Evolutionary conservation across 2,329 filamentous ascomycete species (phyloP).

Genomic region (Colletotrichum sp.): DNA sequence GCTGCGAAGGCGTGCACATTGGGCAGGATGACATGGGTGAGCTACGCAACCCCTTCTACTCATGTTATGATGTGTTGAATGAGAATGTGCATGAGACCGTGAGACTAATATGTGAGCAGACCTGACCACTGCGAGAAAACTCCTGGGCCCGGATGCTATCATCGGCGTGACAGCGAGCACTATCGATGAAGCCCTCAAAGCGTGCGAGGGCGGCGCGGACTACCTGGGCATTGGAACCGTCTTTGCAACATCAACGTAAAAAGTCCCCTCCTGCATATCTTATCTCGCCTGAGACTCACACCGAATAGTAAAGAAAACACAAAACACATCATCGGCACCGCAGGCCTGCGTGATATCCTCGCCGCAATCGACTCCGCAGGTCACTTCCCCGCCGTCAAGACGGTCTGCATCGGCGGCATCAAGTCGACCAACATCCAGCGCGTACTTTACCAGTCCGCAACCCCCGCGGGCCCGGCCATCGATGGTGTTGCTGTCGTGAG

Average conservation of each 20-base stretch:
- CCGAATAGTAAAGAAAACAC: conserved; percentile 81
- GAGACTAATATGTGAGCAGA: conserved; percentile 42
- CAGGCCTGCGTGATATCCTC: conserved; percentile 73
- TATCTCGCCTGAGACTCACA: not conserved
- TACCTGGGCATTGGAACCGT: conserved; percentile 93
- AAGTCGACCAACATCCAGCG: conserved; percentile 77
- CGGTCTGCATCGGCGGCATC: conserved; percentile 90
- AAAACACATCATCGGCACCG: conserved; percentile 78
- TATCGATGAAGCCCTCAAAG: conserved; percentile 72
- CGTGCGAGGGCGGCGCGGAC: conserved; percentile 78
- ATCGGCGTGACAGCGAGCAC: conserved; percentile 89
- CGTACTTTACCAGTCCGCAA: conserved; percentile 72
- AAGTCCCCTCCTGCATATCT: conserved; percentile 11
- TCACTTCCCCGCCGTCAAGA: conserved; percentile 49
- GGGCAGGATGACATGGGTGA: conserved; percentile 91
- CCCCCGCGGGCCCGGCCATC: conserved; percentile 59
- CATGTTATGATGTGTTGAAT: not conserved
- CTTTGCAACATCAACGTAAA: conserved; percentile 81
- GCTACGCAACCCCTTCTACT: conserved; percentile 25
- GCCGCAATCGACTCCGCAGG: conserved; percentile 57
- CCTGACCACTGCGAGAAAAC: conserved; percentile 66
- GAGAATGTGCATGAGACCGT: not conserved
- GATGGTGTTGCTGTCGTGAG: conserved; percentile 90
- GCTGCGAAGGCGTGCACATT: conserved; percentile 90
- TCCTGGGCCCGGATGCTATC: conserved; percentile 79